These are phyloP conservation scores for Monosporascus sp. DNA, from an alignment of 2,329 filamentous ascomycete genomes.

Conservation along the genomic window DNA sequence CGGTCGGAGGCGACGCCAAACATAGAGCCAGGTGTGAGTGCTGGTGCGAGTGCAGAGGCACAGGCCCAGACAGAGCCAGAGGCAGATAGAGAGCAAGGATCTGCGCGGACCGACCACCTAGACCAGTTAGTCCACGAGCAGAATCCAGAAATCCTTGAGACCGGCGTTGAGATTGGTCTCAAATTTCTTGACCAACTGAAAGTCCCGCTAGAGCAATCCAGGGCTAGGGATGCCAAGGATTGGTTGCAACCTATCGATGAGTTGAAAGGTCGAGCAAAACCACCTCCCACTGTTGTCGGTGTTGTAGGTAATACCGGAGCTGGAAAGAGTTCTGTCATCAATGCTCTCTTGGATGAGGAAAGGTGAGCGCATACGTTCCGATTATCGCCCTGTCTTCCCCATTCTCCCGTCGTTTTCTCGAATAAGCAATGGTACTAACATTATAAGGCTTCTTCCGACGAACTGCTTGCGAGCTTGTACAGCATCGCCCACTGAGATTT, in stretches of 20 bases:
- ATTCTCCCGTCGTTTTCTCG: not conserved
- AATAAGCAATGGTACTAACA: not conserved
- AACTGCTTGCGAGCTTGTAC: constrained; percentile 24
- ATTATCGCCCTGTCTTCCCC: not conserved
- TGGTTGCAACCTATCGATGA: constrained; percentile 38
- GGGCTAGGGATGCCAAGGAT: constrained; percentile 2
- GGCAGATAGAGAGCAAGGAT: not conserved
- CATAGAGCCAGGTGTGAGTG: not conserved
- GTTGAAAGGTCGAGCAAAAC: constrained; percentile 32
- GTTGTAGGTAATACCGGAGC: constrained; percentile 58
- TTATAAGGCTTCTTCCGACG: not conserved
- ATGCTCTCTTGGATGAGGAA: constrained; percentile 58
- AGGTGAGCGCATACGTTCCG: constrained; percentile 27
- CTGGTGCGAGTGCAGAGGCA: not conserved
- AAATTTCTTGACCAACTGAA: constrained; percentile 13
- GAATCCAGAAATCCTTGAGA: constrained; percentile 14
- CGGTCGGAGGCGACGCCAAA: not conserved
- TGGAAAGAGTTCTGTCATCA: constrained; percentile 60
- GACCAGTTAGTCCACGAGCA: constrained; percentile 10
- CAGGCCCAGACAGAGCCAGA: not conserved
- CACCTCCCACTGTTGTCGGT: constrained; percentile 44
- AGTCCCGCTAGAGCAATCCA: constrained; percentile 2
- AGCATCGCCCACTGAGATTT: constrained; percentile 22
- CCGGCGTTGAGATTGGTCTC: constrained; percentile 12
- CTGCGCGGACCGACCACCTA: constrained; percentile 8